phyloP scores from a whole-genome alignment of 1,284 basidiomycete species.

The Cryptococcus sp. region DNA sequence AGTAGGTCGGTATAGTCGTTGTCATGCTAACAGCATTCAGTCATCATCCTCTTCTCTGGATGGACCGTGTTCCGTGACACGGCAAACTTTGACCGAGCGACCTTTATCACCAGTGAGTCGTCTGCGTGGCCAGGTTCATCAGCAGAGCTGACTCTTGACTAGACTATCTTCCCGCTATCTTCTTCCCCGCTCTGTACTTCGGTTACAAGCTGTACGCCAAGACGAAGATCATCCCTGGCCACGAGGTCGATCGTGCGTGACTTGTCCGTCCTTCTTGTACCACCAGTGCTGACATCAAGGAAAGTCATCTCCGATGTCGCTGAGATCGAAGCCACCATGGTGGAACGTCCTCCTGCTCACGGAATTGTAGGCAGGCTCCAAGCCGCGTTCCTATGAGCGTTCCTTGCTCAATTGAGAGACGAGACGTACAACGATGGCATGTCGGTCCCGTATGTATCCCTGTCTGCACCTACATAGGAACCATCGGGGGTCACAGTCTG shows the following conservation, averaged over 20 bases:
- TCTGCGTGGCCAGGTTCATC: not conserved
- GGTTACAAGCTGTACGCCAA: conserved; percentile 36
- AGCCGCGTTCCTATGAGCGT: conserved; percentile 1
- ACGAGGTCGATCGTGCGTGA: conserved; percentile 21
- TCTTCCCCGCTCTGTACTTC: conserved; percentile 72
- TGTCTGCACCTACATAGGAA: too few species aligned
- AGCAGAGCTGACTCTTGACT: conserved; percentile 55
- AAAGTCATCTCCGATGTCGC: conserved; percentile 10
- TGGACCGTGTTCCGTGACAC: conserved; percentile 68
- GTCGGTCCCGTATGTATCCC: too few species aligned
- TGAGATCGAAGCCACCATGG: conserved; percentile 15
- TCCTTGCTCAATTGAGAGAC: too few species aligned
- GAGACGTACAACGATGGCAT: too few species aligned
- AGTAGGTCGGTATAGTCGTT: conserved; percentile 1
- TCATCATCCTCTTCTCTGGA: conserved; percentile 72
- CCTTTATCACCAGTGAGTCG: conserved; percentile 19
- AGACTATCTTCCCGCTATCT: conserved; percentile 70
- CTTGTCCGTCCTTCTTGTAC: not conserved
- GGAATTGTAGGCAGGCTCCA: conserved; percentile 8
- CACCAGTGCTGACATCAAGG: not conserved
- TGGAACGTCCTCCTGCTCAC: conserved; percentile 8
- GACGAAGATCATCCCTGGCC: conserved; percentile 14
- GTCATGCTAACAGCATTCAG: not conserved
- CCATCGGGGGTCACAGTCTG: too few species aligned
- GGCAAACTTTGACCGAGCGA: conserved; percentile 13